Evolutionary conservation across 768 basidiomycete genomes (phyloP).

Genomic region (Brasilioporus rufonigricans): DNA sequence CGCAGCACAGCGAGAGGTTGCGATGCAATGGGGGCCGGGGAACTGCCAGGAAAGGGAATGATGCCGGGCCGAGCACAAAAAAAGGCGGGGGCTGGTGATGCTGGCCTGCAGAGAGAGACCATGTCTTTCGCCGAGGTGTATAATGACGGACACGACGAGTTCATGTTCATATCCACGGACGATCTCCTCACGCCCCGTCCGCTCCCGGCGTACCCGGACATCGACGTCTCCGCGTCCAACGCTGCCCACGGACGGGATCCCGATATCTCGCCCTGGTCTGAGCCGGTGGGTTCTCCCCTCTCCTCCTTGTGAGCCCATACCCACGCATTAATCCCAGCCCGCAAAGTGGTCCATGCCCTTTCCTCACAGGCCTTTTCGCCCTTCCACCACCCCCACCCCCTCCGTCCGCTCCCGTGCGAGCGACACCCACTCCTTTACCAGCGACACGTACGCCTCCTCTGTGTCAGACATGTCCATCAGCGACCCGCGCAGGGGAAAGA

Average conservation of each 20-base stretch:
- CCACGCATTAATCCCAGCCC: constrained; percentile 14
- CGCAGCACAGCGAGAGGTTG: constrained; percentile 3
- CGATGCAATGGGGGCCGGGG: constrained; percentile 10
- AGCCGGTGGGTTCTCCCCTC: constrained; percentile 8
- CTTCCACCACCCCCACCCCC: constrained; percentile 34
- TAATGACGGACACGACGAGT: constrained; percentile 6
- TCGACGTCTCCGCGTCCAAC: not conserved
- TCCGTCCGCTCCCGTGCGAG: constrained; percentile 28
- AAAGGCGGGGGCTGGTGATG: not conserved
- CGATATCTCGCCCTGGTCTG: constrained; percentile 22
- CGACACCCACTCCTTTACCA: constrained; percentile 28
- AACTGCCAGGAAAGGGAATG: constrained; percentile 10
- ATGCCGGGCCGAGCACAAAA: not conserved
- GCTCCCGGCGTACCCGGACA: constrained; percentile 12
- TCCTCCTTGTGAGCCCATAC: not conserved
- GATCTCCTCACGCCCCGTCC: constrained; percentile 7
- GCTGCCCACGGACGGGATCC: constrained; percentile 2
- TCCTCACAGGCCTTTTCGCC: constrained; percentile 30
- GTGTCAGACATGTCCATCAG: constrained; percentile 36
- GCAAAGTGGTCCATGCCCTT: constrained; percentile 22
- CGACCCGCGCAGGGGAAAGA: constrained; percentile 46
- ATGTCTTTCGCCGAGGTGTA: constrained; percentile 16
- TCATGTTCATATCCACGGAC: constrained; percentile 5
- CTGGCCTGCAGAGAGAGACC: not conserved
- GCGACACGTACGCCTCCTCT: constrained; percentile 29